A percentile compares a stretch with the other conserved stretches of the same genome.
These are phyloP conservation scores for Cytospora schulzeri DNA, from an alignment of 2,329 filamentous ascomycete species.

Conservation along the genomic window DNA sequence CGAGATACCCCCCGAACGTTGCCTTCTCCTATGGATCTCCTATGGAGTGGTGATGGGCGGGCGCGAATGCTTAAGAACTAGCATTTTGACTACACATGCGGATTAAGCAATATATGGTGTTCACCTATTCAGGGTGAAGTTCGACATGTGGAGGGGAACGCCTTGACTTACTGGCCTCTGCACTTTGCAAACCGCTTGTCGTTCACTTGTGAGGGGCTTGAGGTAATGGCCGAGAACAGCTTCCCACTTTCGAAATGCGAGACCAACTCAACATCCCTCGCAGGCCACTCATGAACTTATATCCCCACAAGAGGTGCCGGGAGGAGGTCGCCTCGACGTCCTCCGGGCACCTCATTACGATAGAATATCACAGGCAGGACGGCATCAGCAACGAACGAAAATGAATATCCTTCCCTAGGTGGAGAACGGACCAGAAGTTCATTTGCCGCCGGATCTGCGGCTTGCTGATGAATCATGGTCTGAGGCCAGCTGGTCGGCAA, in stretches of 20 bases:
- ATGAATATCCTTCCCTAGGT: not conserved
- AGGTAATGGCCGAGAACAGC: not conserved
- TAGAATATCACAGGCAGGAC: not conserved
- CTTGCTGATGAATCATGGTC: not conserved
- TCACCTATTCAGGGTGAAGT: not conserved
- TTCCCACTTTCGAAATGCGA: not conserved
- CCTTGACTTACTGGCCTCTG: not conserved
- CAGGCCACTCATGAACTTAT: not conserved
- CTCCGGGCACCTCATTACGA: not conserved
- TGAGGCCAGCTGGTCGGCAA: not conserved
- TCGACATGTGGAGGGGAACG: not conserved
- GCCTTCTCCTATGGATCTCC: not conserved
- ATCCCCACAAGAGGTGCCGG: not conserved
- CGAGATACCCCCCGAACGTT: not conserved
- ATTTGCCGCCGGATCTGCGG: not conserved
- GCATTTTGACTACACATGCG: not conserved
- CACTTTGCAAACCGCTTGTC: not conserved
- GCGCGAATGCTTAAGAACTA: not conserved
- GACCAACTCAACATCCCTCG: not conserved
- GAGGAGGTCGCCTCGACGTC: not conserved
- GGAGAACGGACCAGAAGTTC: not conserved
- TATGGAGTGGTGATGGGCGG: not conserved
- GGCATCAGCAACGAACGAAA: not conserved
- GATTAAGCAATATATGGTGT: not conserved
- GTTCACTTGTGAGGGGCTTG: not conserved